These are phyloP conservation scores for Ophiostoma piceae DNA, from an alignment of 2,329 filamentous ascomycete genomes.

Conservation along the genomic window DNA sequence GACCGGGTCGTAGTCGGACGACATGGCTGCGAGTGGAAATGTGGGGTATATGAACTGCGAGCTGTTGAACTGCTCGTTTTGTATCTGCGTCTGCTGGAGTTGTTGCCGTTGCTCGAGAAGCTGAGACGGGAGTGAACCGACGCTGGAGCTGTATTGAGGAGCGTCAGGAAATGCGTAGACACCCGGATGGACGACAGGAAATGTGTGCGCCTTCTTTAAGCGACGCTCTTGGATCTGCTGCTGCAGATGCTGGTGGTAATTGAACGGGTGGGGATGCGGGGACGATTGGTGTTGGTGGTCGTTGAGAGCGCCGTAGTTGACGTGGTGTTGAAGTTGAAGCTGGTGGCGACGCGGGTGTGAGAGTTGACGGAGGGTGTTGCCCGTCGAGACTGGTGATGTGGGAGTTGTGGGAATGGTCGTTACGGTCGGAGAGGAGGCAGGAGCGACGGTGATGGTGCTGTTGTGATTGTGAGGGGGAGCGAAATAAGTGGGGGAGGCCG, in stretches of 20 bases:
- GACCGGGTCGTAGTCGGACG: not conserved
- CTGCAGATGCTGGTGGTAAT: slow-evolving; percentile 25
- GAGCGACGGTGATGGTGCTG: not conserved
- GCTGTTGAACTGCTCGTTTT: not conserved
- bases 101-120: not conserved
- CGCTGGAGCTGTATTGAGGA: not conserved
- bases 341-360: not conserved
- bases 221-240: slow-evolving; percentile 22
- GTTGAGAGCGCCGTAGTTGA: slow-evolving; percentile 8
- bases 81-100: not conserved
- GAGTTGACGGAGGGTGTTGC: not conserved
- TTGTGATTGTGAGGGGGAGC: not conserved
- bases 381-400: not conserved
- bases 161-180: not conserved
- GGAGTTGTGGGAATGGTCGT: not conserved
- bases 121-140: not conserved
- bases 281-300: slow-evolving; percentile 13
- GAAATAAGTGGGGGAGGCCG: slow-evolving; percentile 13
- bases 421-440: slow-evolving; percentile 16
- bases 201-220: slow-evolving; percentile 12
- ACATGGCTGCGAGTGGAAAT: not conserved
- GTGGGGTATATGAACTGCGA: not conserved
- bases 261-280: slow-evolving; percentile 22
- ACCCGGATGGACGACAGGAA: slow-evolving; percentile 3
- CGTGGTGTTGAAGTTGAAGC: slow-evolving; percentile 14